Evolutionary conservation across 2,329 filamentous ascomycete genomes (phyloP).

Genomic region (Penicillium sp.): DNA sequence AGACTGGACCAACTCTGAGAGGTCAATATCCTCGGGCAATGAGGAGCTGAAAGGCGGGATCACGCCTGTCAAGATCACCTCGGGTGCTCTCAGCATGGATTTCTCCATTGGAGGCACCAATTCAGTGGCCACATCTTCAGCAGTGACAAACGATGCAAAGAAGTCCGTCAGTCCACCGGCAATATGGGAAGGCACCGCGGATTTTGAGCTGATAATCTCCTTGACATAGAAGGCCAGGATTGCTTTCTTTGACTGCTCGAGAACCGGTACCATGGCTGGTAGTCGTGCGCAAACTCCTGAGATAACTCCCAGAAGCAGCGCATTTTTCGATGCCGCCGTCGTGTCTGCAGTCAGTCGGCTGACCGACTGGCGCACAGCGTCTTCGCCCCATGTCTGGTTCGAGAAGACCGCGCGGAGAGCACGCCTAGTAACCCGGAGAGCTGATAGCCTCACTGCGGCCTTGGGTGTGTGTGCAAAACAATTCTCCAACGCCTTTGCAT

Average conservation of each 20-base stretch:
- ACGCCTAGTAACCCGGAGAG: conserved; percentile 70
- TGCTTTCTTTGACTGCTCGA: conserved; percentile 63
- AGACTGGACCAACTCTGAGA: conserved; percentile 66
- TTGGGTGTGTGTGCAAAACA: conserved; percentile 65
- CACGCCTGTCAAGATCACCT: conserved; percentile 77
- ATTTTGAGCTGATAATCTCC: conserved; percentile 76
- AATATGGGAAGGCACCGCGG: conserved; percentile 64
- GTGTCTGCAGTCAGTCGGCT: conserved; percentile 64
- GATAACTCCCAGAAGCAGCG: conserved; percentile 74
- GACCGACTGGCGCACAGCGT: conserved; percentile 60
- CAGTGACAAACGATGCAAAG: conserved; percentile 67
- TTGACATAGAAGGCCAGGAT: conserved; percentile 80
- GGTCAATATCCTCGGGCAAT: conserved; percentile 65
- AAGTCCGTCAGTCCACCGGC: conserved; percentile 73
- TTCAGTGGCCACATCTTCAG: conserved; percentile 69
- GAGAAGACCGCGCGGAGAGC: conserved; percentile 71
- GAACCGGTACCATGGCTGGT: conserved; percentile 54
- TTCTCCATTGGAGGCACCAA: conserved; percentile 82
- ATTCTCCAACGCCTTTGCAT: conserved; percentile 70
- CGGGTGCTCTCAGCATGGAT: conserved; percentile 78
- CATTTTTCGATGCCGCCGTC: conserved; percentile 61
- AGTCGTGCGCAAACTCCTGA: conserved; percentile 79
- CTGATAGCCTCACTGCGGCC: conserved; percentile 63
- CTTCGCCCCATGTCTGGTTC: conserved; percentile 52
- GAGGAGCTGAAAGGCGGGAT: conserved; percentile 67